Evolutionary conservation across 129 eudicot genomes (phyloP).

Genomic region (Glebionis coronaria): DNA sequence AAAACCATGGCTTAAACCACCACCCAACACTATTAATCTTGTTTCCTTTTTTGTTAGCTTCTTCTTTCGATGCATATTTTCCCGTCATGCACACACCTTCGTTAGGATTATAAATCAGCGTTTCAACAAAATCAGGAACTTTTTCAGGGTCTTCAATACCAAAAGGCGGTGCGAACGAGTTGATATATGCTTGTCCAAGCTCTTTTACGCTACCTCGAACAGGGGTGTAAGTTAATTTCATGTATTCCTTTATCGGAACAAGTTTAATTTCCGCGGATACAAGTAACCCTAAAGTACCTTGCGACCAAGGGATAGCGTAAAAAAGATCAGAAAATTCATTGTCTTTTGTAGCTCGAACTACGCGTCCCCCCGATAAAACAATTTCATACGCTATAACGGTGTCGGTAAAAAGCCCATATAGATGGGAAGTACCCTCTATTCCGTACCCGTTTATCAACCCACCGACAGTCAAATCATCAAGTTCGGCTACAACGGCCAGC

Average conservation of each 20-base stretch:
- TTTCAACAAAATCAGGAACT: conserved; percentile 84
- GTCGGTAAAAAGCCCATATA: conserved; percentile 84
- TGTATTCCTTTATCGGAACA: conserved; percentile 82
- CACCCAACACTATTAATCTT: conserved; percentile 68
- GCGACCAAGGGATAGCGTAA: conserved; percentile 94
- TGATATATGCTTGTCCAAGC: conserved; percentile 67
- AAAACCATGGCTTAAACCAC: conserved; percentile 95
- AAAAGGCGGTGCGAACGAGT: conserved; percentile 79
- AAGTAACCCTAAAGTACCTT: conserved; percentile 89
- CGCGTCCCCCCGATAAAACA: conserved; percentile 71
- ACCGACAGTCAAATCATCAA: conserved; percentile 93
- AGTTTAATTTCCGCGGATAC: conserved; percentile 94
- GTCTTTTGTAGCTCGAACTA: conserved; percentile 88
- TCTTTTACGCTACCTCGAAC: conserved; percentile 61
- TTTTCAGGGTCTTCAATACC: conserved; percentile 68
- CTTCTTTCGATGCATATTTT: conserved; percentile 61
- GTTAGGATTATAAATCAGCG: conserved; percentile 62
- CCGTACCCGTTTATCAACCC: conserved; percentile 94
- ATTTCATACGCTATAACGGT: conserved; percentile 91
- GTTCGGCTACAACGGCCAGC: conserved; percentile 98
- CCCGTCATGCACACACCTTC: conserved; percentile 85
- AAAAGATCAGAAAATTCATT: conserved; percentile 83
- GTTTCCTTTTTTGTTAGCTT: conserved; percentile 76
- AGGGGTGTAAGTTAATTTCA: conserved; percentile 78
- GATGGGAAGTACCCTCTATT: conserved; percentile 90